Evolutionary conservation across 2,329 filamentous ascomycete species (phyloP).

Genomic region (Aphanocladium album): DNA sequence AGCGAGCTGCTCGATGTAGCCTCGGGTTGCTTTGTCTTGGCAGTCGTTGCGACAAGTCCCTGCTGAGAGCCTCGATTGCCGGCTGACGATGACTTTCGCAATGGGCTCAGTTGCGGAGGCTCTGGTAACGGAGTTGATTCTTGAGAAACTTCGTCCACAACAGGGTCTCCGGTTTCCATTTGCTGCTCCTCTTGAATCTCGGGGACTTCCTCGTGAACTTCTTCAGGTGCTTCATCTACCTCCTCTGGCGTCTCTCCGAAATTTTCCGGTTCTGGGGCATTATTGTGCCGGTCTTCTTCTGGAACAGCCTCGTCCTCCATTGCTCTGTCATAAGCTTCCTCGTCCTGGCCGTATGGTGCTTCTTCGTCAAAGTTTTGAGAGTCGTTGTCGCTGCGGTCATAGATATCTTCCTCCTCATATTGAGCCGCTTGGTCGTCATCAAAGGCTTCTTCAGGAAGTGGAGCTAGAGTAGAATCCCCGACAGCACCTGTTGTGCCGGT

Average conservation of each 20-base stretch:
- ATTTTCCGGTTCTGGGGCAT: background rate
- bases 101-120: slow-evolving; percentile 44
- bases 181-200: slow-evolving; percentile 32
- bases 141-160: slow-evolving; percentile 28
- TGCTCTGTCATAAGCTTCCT: slow-evolving; percentile 20
- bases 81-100: slow-evolving; percentile 47
- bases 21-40: background rate
- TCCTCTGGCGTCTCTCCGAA: slow-evolving; percentile 21
- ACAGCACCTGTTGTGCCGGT: slow-evolving; percentile 43
- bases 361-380: slow-evolving; percentile 40
- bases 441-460: background rate
- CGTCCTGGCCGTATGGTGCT: slow-evolving; percentile 36
- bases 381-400: slow-evolving; percentile 32
- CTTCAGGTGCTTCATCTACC: slow-evolving; percentile 23
- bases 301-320: slow-evolving; percentile 32
- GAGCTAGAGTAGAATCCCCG: slow-evolving; percentile 15
- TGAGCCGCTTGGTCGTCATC: background rate
- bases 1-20: background rate
- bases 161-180: slow-evolving; percentile 37
- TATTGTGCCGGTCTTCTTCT: background rate
- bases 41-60: background rate
- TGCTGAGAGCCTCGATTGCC: slow-evolving; percentile 39
- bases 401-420: slow-evolving; percentile 20
- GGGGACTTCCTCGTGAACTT: slow-evolving; percentile 34
- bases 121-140: slow-evolving; percentile 43